Conservation (phyloP, 805 yeast species). For the Spathaspora girioi region DNA sequence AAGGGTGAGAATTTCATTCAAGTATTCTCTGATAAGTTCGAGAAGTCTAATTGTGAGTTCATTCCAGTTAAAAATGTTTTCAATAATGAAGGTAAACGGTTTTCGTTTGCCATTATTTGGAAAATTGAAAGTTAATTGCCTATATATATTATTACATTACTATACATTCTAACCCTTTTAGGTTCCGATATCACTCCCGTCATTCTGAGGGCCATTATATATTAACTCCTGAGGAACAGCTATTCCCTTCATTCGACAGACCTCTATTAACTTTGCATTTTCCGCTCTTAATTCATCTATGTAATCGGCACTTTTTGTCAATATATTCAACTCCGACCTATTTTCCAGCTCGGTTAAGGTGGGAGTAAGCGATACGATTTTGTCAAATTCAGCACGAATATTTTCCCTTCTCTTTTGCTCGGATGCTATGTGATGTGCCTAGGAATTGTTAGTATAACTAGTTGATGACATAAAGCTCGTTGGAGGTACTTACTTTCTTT, state of each 20-base stretch:
- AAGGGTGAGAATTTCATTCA: conserved; percentile 6
- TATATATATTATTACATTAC: neutral
- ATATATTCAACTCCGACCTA: conserved; percentile 74
- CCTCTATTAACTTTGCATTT: conserved; percentile 41
- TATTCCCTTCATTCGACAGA: conserved; percentile 39
- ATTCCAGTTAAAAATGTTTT: conserved; percentile 14
- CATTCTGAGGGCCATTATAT: conserved; percentile 22
- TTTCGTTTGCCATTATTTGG: conserved; percentile 12
- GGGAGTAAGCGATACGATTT: conserved; percentile 73
- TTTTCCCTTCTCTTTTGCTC: conserved; percentile 87
- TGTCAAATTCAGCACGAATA: conserved; percentile 77
- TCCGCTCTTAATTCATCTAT: conserved; percentile 49
- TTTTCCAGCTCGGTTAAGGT: conserved; percentile 64
- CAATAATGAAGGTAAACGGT: conserved; percentile 9
- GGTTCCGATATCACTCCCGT: conserved; percentile 12
- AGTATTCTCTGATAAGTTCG: conserved; percentile 5
- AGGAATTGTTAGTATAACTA: conserved; percentile 11
- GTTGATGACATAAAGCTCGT: neutral
- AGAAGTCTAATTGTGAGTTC: conserved; percentile 6
- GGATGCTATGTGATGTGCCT: conserved; percentile 77
- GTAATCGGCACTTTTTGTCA: conserved; percentile 60
- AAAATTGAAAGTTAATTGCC: conserved; percentile 11
- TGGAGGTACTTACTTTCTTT: conserved; percentile 23
- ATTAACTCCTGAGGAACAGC: conserved; percentile 39
- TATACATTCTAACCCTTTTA: neutral